Conservation (phyloP, 257 asterid species). For the Haberlea rhodopensis region DNA sequence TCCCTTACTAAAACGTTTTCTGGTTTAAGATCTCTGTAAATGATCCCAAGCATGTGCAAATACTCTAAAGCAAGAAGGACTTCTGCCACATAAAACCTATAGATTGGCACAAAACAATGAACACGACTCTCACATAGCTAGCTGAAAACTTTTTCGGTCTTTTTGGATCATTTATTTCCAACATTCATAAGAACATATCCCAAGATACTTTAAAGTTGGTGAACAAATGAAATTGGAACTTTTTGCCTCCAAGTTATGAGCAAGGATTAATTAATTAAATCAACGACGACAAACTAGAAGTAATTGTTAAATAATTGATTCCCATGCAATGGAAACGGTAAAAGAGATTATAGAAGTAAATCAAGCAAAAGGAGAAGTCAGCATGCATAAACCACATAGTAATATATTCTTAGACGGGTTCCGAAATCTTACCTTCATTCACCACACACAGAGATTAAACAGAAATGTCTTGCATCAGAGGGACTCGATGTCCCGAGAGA, state of each 20-base stretch:
- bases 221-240: not conserved
- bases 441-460: too few species aligned
- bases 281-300: not conserved
- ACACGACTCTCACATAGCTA: not conserved
- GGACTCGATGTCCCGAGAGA: not conserved
- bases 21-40: slow-evolving; percentile 65
- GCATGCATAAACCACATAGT: too few species aligned
- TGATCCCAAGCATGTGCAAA: slow-evolving; percentile 69
- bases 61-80: slow-evolving; percentile 64
- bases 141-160: not conserved
- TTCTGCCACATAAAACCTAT: slow-evolving; percentile 67
- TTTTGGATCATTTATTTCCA: not conserved
- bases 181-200: not conserved
- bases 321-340: not conserved
- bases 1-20: slow-evolving; percentile 63
- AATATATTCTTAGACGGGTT: too few species aligned
- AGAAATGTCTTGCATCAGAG: not conserved
- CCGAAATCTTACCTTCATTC: too few species aligned
- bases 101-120: not conserved
- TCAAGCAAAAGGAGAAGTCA: too few species aligned
- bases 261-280: too few species aligned
- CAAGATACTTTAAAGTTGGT: not conserved
- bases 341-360: not conserved
- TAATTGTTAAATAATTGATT: not conserved
- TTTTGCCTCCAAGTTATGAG: not conserved